These are phyloP conservation scores for Funneliformis geosporum DNA, from an alignment of 192 early-diverging fungal genomes.

Conservation along the genomic window DNA sequence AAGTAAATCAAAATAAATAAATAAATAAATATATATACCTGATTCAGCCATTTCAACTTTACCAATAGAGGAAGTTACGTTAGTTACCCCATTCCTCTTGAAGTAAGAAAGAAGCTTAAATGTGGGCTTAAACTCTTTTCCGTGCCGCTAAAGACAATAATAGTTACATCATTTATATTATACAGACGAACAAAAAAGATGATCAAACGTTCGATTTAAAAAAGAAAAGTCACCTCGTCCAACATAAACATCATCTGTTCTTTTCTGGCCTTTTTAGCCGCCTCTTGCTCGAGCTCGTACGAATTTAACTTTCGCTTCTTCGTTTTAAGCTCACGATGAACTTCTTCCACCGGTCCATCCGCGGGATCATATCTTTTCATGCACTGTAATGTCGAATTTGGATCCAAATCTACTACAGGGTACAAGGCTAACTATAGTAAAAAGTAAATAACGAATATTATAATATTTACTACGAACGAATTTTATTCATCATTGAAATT, in stretches of 20 bases:
- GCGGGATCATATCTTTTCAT: neutral
- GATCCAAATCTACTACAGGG: conserved; percentile 7
- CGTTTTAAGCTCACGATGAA: neutral
- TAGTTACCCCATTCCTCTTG: neutral
- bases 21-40: neutral
- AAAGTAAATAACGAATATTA: neutral
- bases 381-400: neutral
- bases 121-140: neutral
- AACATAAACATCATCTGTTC: conserved; percentile 27
- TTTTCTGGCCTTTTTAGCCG: neutral
- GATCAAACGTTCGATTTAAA: too few relatives aligned
- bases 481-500: neutral
- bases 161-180: too few relatives aligned
- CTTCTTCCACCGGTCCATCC: neutral
- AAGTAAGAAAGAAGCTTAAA: neutral
- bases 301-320: conserved; percentile 20
- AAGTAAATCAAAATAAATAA: neutral
- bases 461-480: neutral
- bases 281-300: conserved; percentile 11
- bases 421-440: neutral
- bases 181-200: too few relatives aligned
- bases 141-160: neutral
- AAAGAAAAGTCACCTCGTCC: neutral
- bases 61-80: neutral
- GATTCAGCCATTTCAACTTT: neutral